Evolutionary conservation across 2,329 filamentous ascomycete genomes (phyloP), one percentile per base, ranked within the genome.

Genomic region (Xylaria sp.): DNA sequence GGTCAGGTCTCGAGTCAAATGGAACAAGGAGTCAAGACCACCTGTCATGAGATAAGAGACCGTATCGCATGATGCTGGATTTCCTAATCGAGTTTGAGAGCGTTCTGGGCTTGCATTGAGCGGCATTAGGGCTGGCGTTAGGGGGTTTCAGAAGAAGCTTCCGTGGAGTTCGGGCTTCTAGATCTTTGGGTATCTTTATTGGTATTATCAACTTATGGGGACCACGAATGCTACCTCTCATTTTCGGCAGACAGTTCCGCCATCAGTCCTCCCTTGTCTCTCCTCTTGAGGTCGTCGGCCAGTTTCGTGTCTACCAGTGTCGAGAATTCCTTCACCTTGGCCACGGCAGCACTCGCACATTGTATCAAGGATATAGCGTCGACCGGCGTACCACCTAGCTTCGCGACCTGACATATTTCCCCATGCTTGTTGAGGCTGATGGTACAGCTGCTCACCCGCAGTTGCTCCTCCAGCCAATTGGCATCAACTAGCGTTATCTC

Each of bases 1-100:
- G 96, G 85, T 99, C 68, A 90, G 93, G 78, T 95, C 91, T 74
- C 86, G 96, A 70, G 94, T 98, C 34, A 94, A 93, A 81, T 98
- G 96, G 94, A 98, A 98, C 80, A 97, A 96, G 82, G 95, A 98
- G 81, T 91, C 90, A 4, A 87, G 96, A 70, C 94, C 95, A 71
- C 96, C 96, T 1, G 90, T 97, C 62, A 97, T 98, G 94, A 88
- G 94, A 82, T 98, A 69, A 10, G 70, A 50, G 28, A 56, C 48
- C 48, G 63, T 56, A 54, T 66, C 54, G 63, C 48, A 54, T 44
- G 57, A 28, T 62, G 48, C 46, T 61, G 18, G 15, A 48, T 63
- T 58, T 60, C 52, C 48, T 23, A 63, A 23, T 67, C 63, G 63
- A 72, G 62, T 73, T 73, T 67, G 68, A 70, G 67, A 56, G 54